Conservation (phyloP, 202 grass and related monocot species). For the Zoysia matrella region DNA sequence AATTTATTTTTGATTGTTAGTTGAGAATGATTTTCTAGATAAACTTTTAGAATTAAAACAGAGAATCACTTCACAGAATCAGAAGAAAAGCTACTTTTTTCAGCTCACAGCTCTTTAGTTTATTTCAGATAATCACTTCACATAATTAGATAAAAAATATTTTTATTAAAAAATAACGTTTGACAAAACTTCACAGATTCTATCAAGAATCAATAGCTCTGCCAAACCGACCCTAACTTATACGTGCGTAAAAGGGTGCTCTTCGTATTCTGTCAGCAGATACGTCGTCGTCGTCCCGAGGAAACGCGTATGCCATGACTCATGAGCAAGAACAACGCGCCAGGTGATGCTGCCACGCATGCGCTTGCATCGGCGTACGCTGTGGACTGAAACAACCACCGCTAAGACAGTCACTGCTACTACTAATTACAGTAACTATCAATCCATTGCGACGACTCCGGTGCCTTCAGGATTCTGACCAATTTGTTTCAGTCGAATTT, state of each 20-base stretch:
- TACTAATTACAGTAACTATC: background rate
- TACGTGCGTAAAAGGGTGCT: background rate
- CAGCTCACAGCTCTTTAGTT: no score
- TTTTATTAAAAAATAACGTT: no score
- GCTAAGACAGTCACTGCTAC: background rate
- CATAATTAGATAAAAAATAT: no score
- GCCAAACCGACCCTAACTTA: no score
- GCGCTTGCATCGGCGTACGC: conserved; percentile 24
- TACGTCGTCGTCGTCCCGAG: conserved; percentile 12
- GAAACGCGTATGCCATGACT: background rate
- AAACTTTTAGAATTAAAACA: no score
- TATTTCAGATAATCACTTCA: no score
- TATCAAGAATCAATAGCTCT: background rate
- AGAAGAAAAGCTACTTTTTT: no score
- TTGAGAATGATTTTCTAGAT: no score
- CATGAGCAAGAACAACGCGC: background rate
- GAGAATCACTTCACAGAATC: no score
- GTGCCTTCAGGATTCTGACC: background rate
- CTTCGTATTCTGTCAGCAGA: background rate
- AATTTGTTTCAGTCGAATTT: background rate
- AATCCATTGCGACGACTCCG: no score
- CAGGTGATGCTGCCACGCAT: background rate
- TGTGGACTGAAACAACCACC: background rate
- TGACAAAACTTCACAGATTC: background rate
- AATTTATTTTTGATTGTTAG: no score